A percentile compares a stretch with the other conserved stretches of the same genome.
phyloP scores from a whole-genome alignment of 257 asterid species.

The Voacanga thouarsii region DNA sequence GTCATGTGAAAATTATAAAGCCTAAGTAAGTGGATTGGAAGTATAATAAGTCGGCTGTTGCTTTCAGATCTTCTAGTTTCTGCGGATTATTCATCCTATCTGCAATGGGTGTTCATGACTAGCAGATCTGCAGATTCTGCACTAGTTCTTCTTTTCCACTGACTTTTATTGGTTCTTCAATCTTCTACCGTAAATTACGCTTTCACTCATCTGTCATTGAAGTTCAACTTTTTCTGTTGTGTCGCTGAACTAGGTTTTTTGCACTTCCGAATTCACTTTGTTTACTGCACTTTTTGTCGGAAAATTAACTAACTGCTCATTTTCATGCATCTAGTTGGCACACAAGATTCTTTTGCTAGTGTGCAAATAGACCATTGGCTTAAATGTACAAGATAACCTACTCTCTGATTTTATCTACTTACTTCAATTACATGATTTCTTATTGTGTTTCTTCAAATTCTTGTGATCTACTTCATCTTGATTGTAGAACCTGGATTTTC shows the following conservation, averaged over 20 bases:
- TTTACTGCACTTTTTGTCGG: neutral
- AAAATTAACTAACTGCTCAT: neutral
- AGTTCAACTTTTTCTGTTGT: neutral
- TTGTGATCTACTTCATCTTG: neutral
- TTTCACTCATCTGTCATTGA: neutral
- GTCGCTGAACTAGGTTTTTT: neutral
- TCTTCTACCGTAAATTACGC: neutral
- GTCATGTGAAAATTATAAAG: conserved; percentile 25
- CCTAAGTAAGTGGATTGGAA: conserved; percentile 8
- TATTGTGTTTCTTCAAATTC: neutral
- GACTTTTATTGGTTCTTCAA: neutral
- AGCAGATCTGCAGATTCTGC: conserved; percentile 37
- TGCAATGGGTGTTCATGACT: conserved; percentile 15
- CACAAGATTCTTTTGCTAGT: neutral
- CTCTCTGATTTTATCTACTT: neutral
- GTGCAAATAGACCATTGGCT: neutral
- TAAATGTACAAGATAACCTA: neutral
- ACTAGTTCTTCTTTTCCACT: conserved; percentile 20
- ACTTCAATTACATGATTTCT: neutral
- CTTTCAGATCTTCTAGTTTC: conserved; percentile 21
- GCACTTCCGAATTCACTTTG: neutral
- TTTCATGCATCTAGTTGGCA: neutral
- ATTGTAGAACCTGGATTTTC: neutral
- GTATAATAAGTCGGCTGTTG: conserved; percentile 8
- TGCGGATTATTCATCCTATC: conserved; percentile 8